Conservation (phyloP, 139 green algal species). For the Desmodesmus armatus region DNA sequence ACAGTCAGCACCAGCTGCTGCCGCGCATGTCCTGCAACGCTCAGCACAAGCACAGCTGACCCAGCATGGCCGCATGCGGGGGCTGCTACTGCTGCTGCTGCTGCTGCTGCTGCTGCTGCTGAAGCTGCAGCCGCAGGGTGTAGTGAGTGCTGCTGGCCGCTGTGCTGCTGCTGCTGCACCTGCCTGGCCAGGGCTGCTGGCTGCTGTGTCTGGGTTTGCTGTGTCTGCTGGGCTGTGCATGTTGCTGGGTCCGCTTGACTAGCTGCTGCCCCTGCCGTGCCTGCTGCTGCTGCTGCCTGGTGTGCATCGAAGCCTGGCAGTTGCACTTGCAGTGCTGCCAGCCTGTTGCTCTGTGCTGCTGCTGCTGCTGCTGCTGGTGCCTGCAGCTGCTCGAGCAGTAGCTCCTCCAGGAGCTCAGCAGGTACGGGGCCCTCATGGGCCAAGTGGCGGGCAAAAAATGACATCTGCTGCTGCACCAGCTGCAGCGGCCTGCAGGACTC, state of each 20-base stretch:
- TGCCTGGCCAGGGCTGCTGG: neutral
- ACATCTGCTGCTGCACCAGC: neutral
- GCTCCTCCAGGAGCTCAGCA: slow-evolving; percentile 39
- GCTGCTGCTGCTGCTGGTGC: neutral
- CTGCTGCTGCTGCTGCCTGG: neutral
- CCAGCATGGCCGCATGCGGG: neutral
- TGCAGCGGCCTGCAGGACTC: neutral
- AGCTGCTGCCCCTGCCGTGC: too few species aligned
- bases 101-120: neutral
- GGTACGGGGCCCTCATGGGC: slow-evolving; percentile 31
- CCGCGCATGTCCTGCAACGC: neutral
- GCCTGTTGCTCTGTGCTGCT: slow-evolving; percentile 14
- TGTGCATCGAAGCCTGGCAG: neutral
- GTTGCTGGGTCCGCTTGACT: neutral
- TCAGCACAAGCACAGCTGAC: neutral
- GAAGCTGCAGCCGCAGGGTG: too few species aligned
- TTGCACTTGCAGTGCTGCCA: slow-evolving; percentile 8
- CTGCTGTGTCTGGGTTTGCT: too few species aligned
- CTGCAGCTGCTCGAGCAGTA: slow-evolving; percentile 16
- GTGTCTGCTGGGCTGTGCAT: neutral
- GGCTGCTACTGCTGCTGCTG: neutral
- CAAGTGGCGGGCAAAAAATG: slow-evolving; percentile 13
- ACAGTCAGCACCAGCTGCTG: slow-evolving; percentile 20
- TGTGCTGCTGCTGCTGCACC: slow-evolving; percentile 8
- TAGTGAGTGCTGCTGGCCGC: neutral